Base-by-base conservation (phyloP, 2,329 filamentous ascomycete species). In the Talaromyces amestolkiae region DNA sequence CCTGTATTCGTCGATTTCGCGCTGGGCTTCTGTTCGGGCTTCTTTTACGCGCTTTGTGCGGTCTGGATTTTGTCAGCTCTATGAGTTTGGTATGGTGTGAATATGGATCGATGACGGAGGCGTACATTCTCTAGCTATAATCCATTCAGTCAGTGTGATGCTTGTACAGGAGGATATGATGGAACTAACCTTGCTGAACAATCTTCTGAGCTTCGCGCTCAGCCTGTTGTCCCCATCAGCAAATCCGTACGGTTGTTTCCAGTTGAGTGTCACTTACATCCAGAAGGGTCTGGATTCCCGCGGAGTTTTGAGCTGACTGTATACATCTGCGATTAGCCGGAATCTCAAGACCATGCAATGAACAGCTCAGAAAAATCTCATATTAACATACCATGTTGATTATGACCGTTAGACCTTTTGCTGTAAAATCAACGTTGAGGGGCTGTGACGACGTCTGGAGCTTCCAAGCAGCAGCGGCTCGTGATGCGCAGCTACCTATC, bases 171-270 rank as follows among this genome's bases (percentile, higher is more conserved):
- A 19, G 2, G 10, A 11, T 37, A 39, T 22, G 9, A 10, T 33
- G 9, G 24, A 19, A 78, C 83, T 67, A 79, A 96, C 94, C 91
- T 87, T 95, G 93, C 81, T 98, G 94, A 66, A 99, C 93, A 79
- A 99, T 99, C 87, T 97, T 97, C 82, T 97, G 94, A 68, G 95
- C 95, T 81, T 98, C 94, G 81, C 93, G 91, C 87, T 99, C 95
- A 74, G 95, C 93, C 94, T 98, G 72, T 8, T 17, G 61, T 53
- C 70, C 45, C 70, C 60, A 67, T 67, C 47, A 63, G 56, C 11
- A 41, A 15, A 10, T 17, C 33, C 15, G 13, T 1, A 41, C 35
- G 47, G 27, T 43, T 3, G 1, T 47, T 47, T 11, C 19, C 58
- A 33, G 13, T 31, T 13, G 11, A 47, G 22, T n/a, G 60, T 58